phyloP scores from a whole-genome alignment of 1,139 yeast genomes.

The Ogataea hybrid region DNA sequence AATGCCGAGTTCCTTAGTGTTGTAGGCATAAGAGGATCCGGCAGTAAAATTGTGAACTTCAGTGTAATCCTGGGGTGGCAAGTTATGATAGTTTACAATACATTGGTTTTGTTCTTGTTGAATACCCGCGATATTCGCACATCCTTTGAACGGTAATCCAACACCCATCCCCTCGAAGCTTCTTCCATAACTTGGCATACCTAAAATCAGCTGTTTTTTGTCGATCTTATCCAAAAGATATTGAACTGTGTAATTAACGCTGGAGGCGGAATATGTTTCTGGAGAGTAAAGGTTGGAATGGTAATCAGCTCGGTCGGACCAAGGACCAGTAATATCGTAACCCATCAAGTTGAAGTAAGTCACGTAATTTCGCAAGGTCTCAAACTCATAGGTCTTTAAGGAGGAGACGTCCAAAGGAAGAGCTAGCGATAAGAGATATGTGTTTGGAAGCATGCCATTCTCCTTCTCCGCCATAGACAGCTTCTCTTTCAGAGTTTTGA shows the following conservation, averaged over 20 bases:
- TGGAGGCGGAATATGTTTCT: slow-evolving; percentile 35
- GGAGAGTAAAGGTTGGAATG: slow-evolving; percentile 64
- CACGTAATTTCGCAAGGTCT: slow-evolving; percentile 54
- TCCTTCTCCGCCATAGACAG: slow-evolving; percentile 39
- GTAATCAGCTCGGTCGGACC: slow-evolving; percentile 62
- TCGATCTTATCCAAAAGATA: slow-evolving; percentile 40
- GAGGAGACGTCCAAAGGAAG: slow-evolving; percentile 65
- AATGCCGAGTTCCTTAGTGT: slow-evolving; percentile 38
- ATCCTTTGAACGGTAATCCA: slow-evolving; percentile 41
- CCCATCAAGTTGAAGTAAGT: slow-evolving; percentile 86
- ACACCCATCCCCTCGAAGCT: slow-evolving; percentile 52
- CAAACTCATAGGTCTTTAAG: slow-evolving; percentile 41
- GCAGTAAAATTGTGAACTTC: slow-evolving; percentile 52
- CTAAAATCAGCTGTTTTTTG: slow-evolving; percentile 61
- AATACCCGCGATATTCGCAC: slow-evolving; percentile 39
- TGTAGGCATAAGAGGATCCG: slow-evolving; percentile 61
- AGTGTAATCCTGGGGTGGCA: slow-evolving; percentile 26
- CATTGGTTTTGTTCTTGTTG: slow-evolving; percentile 22
- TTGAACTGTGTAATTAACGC: slow-evolving; percentile 48
- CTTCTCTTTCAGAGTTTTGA: slow-evolving; percentile 41
- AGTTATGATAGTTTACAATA: slow-evolving; percentile 19
- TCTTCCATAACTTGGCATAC: slow-evolving; percentile 89
- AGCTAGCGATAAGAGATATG: slow-evolving; percentile 63
- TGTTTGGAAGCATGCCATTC: slow-evolving; percentile 28
- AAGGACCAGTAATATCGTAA: slow-evolving; percentile 80